Percentiles rank a stretch among this genome's conserved stretches.
Evolutionary conservation across 2,329 filamentous ascomycete genomes (phyloP).

Genomic region (Fusarium incarnatum): DNA sequence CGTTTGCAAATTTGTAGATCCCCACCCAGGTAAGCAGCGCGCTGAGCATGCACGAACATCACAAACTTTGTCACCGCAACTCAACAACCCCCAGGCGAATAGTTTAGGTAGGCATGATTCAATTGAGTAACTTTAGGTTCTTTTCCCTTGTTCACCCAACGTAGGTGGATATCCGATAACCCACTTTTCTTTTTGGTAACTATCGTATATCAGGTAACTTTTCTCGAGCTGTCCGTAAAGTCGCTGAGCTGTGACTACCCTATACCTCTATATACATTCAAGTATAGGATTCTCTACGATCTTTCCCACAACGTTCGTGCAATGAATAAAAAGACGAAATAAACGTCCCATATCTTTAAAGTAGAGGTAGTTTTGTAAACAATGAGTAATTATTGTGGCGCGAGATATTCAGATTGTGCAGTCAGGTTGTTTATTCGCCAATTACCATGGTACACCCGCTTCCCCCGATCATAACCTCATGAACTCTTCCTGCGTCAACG

Average conservation of each 20-base stretch:
- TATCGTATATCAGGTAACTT: not conserved
- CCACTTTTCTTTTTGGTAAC: conserved; percentile 1
- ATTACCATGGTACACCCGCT: conserved; percentile 76
- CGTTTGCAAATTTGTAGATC: not conserved
- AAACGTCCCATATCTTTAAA: not conserved
- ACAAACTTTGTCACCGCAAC: not conserved
- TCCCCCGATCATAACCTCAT: conserved; percentile 77
- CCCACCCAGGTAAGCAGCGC: not conserved
- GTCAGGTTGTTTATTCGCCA: conserved; percentile 60
- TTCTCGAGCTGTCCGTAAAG: not conserved
- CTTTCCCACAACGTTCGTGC: not conserved
- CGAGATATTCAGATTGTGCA: not conserved
- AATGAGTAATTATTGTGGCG: not conserved
- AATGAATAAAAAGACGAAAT: not conserved
- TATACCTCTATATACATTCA: not conserved
- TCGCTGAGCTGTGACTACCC: not conserved
- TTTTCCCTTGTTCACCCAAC: conserved; percentile 37
- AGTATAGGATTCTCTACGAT: not conserved
- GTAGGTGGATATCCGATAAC: conserved; percentile 30
- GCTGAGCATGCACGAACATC: conserved; percentile 10
- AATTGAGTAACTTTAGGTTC: conserved; percentile 1
- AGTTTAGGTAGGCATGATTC: conserved; percentile 41
- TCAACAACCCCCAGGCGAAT: conserved; percentile 41
- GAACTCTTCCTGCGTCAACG: conserved; percentile 70
- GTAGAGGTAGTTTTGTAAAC: not conserved